Evolutionary conservation across 306 rosid genomes (phyloP).

Genomic region (Prunus mira): DNA sequence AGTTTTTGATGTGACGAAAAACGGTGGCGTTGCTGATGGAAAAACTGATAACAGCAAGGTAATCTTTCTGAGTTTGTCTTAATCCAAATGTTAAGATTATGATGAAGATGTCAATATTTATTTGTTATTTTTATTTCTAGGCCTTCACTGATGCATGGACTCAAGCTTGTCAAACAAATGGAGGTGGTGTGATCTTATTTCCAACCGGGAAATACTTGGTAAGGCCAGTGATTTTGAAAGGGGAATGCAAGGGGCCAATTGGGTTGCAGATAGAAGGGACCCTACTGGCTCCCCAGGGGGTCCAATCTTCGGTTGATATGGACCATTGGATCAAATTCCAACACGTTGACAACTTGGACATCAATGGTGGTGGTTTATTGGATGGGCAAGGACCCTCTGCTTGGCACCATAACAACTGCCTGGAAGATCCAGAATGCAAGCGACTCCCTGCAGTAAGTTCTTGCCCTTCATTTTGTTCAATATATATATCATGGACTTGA

Average conservation of each 20-base stretch:
- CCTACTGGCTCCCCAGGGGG: conserved; percentile 12
- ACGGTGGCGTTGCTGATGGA: conserved; percentile 26
- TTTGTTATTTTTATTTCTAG: not conserved
- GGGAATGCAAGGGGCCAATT: conserved; percentile 25
- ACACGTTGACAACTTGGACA: not conserved
- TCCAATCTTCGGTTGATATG: not conserved
- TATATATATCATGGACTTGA: not conserved
- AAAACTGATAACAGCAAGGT: conserved; percentile 32
- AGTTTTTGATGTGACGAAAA: conserved; percentile 10
- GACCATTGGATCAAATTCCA: conserved; percentile 30
- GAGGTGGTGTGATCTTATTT: conserved; percentile 18
- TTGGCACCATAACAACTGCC: conserved; percentile 24
- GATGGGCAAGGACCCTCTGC: conserved; percentile 32
- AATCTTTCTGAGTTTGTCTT: too few relatives aligned
- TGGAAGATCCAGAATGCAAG: not conserved
- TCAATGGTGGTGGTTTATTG: conserved; percentile 28
- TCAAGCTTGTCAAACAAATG: conserved; percentile 25
- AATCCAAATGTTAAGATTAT: too few relatives aligned
- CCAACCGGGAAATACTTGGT: conserved; percentile 22
- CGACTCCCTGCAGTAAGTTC: conserved; percentile 27
- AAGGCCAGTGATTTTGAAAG: conserved; percentile 14
- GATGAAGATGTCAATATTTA: not conserved
- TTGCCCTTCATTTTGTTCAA: not conserved
- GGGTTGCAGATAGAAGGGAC: conserved; percentile 9
- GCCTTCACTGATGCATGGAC: conserved; percentile 23